Conservation (phyloP, 2,329 filamentous ascomycete species). For the Alternaria panax region DNA sequence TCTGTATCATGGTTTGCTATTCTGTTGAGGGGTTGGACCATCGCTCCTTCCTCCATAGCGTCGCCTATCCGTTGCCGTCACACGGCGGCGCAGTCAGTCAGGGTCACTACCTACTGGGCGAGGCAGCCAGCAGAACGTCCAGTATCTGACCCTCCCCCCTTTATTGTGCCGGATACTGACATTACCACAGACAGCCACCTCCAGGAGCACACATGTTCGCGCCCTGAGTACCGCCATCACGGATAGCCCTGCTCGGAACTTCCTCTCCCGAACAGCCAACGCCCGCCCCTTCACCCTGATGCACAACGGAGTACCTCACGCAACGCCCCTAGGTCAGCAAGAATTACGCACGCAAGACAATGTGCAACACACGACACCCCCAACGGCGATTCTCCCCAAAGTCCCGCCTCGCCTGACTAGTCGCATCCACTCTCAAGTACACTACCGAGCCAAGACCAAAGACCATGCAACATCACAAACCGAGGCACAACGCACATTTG, state of each 20-base stretch:
- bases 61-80: constrained; percentile 11
- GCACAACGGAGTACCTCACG: not conserved
- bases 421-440: not conserved
- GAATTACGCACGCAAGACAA: not conserved
- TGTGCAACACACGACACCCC: not conserved
- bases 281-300: constrained; percentile 6
- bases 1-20: not conserved
- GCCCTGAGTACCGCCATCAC: constrained; percentile 1
- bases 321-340: not conserved
- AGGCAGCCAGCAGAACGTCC: constrained; percentile 6
- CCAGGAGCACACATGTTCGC: not conserved
- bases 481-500: not conserved
- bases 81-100: constrained; percentile 12
- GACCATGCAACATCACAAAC: constrained; percentile 10
- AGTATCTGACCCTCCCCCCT: not conserved
- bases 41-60: constrained; percentile 10
- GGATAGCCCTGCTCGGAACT: not conserved
- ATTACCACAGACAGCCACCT: not conserved
- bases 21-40: not conserved
- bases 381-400: not conserved
- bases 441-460: constrained; percentile 6
- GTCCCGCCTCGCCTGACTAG: not conserved
- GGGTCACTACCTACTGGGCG: constrained; percentile 1
- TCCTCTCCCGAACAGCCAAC: not conserved
- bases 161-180: constrained; percentile 7